These are phyloP conservation scores for Podospora australis DNA, from an alignment of 495 filamentous ascomycete genomes.

Conservation along the genomic window DNA sequence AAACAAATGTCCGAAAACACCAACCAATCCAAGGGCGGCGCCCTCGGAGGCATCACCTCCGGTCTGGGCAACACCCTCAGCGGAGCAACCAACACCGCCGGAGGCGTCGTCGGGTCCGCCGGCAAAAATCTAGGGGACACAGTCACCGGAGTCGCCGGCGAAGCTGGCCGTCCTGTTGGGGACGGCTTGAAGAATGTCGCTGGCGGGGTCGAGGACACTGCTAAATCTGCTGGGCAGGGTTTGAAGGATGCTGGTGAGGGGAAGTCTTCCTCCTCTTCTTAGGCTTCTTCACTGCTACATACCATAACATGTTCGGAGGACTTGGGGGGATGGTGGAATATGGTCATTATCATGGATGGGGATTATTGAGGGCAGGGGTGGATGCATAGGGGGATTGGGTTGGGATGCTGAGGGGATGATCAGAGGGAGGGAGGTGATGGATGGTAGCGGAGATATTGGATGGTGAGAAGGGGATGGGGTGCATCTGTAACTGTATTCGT, in stretches of 20 bases:
- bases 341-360: too few species aligned
- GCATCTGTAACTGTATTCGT: too few species aligned
- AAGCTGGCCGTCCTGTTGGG: conserved; percentile 53
- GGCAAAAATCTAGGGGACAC: conserved; percentile 56
- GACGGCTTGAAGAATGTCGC: conserved; percentile 52
- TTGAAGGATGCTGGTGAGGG: conserved; percentile 59
- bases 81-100: conserved; percentile 51
- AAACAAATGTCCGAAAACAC: conserved; percentile 29
- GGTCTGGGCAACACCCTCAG: conserved; percentile 41
- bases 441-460: too few species aligned
- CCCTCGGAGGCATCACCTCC: conserved; percentile 52
- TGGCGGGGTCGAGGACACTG: conserved; percentile 50
- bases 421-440: too few species aligned
- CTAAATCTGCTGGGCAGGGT: conserved; percentile 46
- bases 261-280: conserved; percentile 37
- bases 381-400: too few species aligned
- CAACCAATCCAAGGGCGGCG: conserved; percentile 51
- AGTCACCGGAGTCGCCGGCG: conserved; percentile 55
- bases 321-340: too few species aligned
- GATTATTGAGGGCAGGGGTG: too few species aligned
- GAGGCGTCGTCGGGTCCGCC: conserved; percentile 58
- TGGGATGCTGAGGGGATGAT: too few species aligned
- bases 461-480: too few species aligned
- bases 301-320: too few species aligned
- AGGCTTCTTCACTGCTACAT: too few species aligned